Evolutionary conservation across 768 basidiomycete genomes (phyloP).

Genomic region (Pleurotus sapidus): DNA sequence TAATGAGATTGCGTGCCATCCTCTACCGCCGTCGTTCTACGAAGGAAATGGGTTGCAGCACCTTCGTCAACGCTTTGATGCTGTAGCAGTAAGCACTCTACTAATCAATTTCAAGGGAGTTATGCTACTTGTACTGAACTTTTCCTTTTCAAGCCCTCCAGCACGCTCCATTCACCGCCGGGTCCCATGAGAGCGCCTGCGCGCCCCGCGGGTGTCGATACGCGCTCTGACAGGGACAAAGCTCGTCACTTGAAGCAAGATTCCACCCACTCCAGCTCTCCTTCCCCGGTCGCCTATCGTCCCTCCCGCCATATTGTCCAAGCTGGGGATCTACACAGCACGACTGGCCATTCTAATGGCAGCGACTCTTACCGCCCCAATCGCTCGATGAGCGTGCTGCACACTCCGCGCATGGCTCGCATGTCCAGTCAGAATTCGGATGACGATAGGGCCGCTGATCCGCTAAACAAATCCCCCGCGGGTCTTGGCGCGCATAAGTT

Average conservation of each 20-base stretch:
- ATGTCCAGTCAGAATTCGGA: conserved; percentile 23
- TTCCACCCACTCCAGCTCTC: conserved; percentile 15
- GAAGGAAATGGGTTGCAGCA: conserved; percentile 88
- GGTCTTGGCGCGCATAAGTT: conserved; percentile 20
- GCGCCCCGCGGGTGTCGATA: conserved; percentile 21
- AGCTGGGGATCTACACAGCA: conserved; percentile 73
- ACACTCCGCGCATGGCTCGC: conserved; percentile 44
- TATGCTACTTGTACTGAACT: conserved; percentile 44
- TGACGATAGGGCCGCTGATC: conserved; percentile 15
- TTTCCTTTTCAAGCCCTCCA: conserved; percentile 18
- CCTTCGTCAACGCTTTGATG: conserved; percentile 88
- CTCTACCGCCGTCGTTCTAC: conserved; percentile 88
- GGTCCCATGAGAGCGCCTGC: conserved; percentile 20
- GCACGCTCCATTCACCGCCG: conserved; percentile 16
- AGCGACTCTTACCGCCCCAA: conserved; percentile 42
- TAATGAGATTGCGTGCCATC: conserved; percentile 95
- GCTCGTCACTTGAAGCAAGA: conserved; percentile 9
- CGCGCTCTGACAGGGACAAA: not conserved
- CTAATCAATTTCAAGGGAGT: conserved; percentile 48
- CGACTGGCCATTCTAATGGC: conserved; percentile 39
- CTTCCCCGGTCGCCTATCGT: conserved; percentile 17
- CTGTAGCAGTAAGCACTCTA: conserved; percentile 30
- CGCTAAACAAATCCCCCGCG: conserved; percentile 11
- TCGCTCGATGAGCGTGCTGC: conserved; percentile 48
- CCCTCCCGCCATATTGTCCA: conserved; percentile 61